A percentile compares a stretch with the other conserved stretches of the same genome.
These are phyloP conservation scores for Ascoidea tarda DNA, from an alignment of 805 yeast genomes.

Conservation along the genomic window DNA sequence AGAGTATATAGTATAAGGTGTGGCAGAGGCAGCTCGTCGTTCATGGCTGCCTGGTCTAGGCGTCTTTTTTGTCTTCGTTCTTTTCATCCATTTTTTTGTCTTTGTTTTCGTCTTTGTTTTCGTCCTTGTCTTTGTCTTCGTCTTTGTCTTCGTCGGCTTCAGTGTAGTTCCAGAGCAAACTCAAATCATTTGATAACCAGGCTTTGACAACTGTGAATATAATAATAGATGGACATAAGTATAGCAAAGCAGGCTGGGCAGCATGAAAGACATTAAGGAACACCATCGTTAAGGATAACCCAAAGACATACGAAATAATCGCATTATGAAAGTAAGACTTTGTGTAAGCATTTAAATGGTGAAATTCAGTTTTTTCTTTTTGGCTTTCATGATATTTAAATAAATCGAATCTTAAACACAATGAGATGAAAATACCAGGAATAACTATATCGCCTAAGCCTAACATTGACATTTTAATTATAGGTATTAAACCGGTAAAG, in stretches of 20 bases:
- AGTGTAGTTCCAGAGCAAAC: slow-evolving; percentile 23
- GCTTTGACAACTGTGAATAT: slow-evolving; percentile 22
- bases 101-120: slow-evolving; percentile 4
- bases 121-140: slow-evolving; percentile 13
- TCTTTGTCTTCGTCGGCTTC: slow-evolving; percentile 14
- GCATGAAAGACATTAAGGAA: slow-evolving; percentile 23
- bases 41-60: no score
- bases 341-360: slow-evolving; percentile 22
- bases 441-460: slow-evolving; percentile 58
- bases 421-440: slow-evolving; percentile 39
- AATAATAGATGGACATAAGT: slow-evolving; percentile 37
- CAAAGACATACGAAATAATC: slow-evolving; percentile 33
- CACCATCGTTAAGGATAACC: slow-evolving; percentile 26
- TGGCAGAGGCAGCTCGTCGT: no score
- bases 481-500: not conserved
- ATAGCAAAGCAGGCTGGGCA: slow-evolving; percentile 60
- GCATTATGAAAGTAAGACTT: slow-evolving; percentile 33
- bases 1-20: no score
- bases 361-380: slow-evolving; percentile 20
- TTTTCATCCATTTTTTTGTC: slow-evolving; percentile 3
- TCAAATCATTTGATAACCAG: slow-evolving; percentile 25
- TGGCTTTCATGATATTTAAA: slow-evolving; percentile 21
- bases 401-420: slow-evolving; percentile 42
- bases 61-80: slow-evolving; percentile 9
- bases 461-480: slow-evolving; percentile 23